Evolutionary conservation across 441 rosid genomes (phyloP).

Genomic region (Syzygium syzygioides): DNA sequence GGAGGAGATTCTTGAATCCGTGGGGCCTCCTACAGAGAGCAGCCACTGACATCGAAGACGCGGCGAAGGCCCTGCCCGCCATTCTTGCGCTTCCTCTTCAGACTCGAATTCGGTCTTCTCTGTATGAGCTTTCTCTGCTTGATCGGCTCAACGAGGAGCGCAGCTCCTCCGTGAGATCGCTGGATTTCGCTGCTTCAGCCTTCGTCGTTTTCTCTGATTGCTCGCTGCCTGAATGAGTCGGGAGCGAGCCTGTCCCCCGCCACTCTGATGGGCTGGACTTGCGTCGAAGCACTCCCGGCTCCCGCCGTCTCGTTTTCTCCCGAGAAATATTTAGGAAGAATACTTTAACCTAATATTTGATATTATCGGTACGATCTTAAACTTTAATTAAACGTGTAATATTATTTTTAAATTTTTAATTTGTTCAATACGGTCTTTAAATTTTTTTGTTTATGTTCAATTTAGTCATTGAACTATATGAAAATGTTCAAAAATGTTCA

Average conservation of each 20-base stretch:
- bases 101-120: neutral
- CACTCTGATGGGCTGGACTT: neutral
- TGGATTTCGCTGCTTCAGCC: neutral
- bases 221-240: neutral
- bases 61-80: neutral
- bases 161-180: neutral
- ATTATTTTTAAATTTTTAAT: neutral
- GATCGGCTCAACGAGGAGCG: neutral
- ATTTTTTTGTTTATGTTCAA: neutral
- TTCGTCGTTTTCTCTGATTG: neutral
- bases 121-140: neutral
- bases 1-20: neutral
- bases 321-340: neutral
- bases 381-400: neutral
- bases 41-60: neutral
- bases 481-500: neutral
- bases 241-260: neutral
- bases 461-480: neutral
- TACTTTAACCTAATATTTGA: neutral
- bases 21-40: neutral
- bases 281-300: neutral
- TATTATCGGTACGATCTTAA: fast-evolving
- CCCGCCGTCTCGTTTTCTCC: neutral
- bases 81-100: neutral
- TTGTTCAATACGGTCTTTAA: fast-evolving